A percentile compares a stretch with the other conserved stretches of the same genome.
phyloP scores from a whole-genome alignment of 306 rosid species.

The Arachis hypogaea region DNA sequence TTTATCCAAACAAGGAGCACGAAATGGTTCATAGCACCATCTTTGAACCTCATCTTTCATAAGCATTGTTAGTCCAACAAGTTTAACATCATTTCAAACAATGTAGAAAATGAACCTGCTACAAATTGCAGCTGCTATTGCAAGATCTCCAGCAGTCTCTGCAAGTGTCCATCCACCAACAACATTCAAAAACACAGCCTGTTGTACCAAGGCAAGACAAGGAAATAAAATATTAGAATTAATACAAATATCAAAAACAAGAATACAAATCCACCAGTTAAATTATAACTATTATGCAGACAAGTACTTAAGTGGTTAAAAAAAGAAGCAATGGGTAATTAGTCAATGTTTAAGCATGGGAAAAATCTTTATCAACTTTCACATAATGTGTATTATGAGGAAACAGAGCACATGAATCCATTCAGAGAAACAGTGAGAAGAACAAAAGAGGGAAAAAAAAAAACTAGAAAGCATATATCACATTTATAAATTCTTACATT shows the following conservation, averaged over 20 bases:
- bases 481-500: conserved; percentile 58
- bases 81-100: conserved; percentile 29
- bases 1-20: conserved; percentile 31
- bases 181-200: conserved; percentile 80
- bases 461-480: conserved; percentile 25
- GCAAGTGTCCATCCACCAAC: conserved; percentile 68
- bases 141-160: conserved; percentile 98
- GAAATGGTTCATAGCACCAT: conserved; percentile 9
- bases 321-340: not conserved
- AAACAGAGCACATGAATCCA: conserved; percentile 28
- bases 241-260: conserved; percentile 26
- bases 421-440: not conserved
- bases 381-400: not conserved
- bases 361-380: too few relatives aligned
- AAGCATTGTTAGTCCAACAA: conserved; percentile 19
- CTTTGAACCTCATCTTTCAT: conserved; percentile 8
- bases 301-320: conserved; percentile 22
- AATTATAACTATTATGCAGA: conserved; percentile 16
- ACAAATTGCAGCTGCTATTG: conserved; percentile 93
- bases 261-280: conserved; percentile 22
- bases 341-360: too few relatives aligned
- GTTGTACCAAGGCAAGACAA: conserved; percentile 36
- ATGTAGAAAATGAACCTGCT: conserved; percentile 72
- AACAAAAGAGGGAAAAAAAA: conserved; percentile 31
- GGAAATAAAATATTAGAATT: not conserved